Percentiles rank a stretch among this genome's conserved stretches.
phyloP scores from a whole-genome alignment of 2,329 filamentous ascomycete genomes.

The Fusarium oxysporum region DNA sequence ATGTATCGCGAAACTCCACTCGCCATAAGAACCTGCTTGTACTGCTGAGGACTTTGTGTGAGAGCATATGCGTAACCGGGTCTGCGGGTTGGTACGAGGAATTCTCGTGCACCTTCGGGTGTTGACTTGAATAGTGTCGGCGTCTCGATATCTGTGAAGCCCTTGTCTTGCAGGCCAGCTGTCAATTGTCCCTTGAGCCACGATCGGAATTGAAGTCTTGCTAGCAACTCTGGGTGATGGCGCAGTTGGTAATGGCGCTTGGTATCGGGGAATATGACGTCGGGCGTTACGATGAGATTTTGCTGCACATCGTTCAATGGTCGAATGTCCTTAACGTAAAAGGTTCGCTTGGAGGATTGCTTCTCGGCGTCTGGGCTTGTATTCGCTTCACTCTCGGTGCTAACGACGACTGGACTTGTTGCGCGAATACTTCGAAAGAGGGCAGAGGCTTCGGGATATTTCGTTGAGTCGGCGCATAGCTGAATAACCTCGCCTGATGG shows the following conservation, averaged over 20 bases:
- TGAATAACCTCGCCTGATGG: slow-evolving; percentile 57
- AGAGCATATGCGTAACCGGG: slow-evolving; percentile 86
- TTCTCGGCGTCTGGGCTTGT: slow-evolving; percentile 37
- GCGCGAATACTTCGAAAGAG: slow-evolving; percentile 60
- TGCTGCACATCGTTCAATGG: slow-evolving; percentile 55
- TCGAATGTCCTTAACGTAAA: slow-evolving; percentile 69
- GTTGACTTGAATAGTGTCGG: slow-evolving; percentile 97
- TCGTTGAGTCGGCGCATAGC: slow-evolving; percentile 55
- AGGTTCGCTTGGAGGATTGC: slow-evolving; percentile 60
- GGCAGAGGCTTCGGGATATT: slow-evolving; percentile 52
- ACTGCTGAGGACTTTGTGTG: slow-evolving; percentile 96
- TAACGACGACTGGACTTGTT: slow-evolving; percentile 65
- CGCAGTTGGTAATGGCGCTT: slow-evolving; percentile 87
- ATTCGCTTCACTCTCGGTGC: slow-evolving; percentile 51
- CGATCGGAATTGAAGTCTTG: slow-evolving; percentile 78
- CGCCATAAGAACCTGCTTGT: slow-evolving; percentile 98
- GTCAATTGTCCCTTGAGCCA: slow-evolving; percentile 65
- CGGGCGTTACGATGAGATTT: slow-evolving; percentile 80
- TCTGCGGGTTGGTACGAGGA: slow-evolving; percentile 87
- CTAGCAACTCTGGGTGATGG: slow-evolving; percentile 73
- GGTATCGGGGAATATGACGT: slow-evolving; percentile 78
- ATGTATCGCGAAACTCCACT: slow-evolving; percentile 85
- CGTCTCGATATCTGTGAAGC: slow-evolving; percentile 87
- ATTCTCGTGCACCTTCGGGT: slow-evolving; percentile 93
- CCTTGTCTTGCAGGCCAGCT: slow-evolving; percentile 64